Evolutionary conservation across 768 basidiomycete genomes (phyloP).

Genomic region (Amanita fuliginea): DNA sequence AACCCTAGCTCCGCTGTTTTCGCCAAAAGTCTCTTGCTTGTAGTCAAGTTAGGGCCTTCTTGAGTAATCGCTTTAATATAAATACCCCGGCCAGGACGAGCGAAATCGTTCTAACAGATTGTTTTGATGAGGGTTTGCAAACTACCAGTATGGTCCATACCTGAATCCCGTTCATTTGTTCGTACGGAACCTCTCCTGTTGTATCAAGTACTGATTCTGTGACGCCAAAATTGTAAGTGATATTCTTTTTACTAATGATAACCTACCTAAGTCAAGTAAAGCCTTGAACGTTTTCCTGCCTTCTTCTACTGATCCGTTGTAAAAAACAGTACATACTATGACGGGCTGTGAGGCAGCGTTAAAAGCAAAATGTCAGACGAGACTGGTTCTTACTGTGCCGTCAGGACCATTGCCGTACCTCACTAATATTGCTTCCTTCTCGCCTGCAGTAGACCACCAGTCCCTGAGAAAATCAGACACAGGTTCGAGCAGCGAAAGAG

Average conservation of each 20-base stretch:
- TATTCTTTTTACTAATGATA: background rate
- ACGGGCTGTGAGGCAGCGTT: constrained; percentile 21
- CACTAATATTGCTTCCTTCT: constrained; percentile 28
- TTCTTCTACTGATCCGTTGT: constrained; percentile 39
- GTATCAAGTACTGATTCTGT: constrained; percentile 30
- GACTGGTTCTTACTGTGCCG: constrained; percentile 20
- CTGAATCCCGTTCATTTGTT: constrained; percentile 28
- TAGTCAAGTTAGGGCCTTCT: constrained; percentile 15
- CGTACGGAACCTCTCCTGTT: constrained; percentile 35
- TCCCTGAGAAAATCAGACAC: constrained; percentile 18
- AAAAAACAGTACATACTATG: constrained; percentile 27
- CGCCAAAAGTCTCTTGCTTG: constrained; percentile 18
- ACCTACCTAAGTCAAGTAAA: constrained; percentile 33
- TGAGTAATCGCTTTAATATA: constrained; percentile 35
- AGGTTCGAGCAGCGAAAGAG: constrained; percentile 17
- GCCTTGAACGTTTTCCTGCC: constrained; percentile 30
- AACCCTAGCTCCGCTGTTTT: constrained; percentile 13
- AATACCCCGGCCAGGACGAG: constrained; percentile 22
- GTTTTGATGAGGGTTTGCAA: background rate
- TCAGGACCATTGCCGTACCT: constrained; percentile 24
- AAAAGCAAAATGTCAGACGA: background rate
- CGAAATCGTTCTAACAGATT: constrained; percentile 22
- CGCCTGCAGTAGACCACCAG: constrained; percentile 27
- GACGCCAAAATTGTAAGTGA: background rate
- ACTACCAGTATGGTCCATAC: constrained; percentile 12